Percentiles rank a stretch among this genome's conserved stretches.
Evolutionary conservation across 139 green algal genomes (phyloP).

Genomic region (Haematococcus lacustris): DNA sequence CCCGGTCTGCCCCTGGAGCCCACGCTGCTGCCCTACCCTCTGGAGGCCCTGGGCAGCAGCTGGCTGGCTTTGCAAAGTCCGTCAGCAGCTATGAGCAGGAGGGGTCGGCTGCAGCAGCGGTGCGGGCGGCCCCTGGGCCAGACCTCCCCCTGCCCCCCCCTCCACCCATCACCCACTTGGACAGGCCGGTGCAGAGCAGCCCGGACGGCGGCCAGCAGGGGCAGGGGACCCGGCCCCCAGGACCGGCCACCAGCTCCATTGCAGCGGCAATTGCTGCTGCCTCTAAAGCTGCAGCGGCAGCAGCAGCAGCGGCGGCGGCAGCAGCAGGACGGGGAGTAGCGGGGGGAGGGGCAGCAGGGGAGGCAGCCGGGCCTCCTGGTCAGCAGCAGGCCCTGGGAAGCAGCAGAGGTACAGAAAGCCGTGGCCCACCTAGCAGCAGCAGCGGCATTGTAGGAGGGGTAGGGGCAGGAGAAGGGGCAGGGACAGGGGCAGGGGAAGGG

Average conservation of each 20-base stretch:
- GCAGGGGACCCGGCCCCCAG: neutral
- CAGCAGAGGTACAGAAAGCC: too few species aligned
- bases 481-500: neutral
- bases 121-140: too few species aligned
- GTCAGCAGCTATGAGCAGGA: neutral
- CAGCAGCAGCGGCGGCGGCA: constrained; percentile 12
- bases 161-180: too few species aligned
- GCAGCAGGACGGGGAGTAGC: neutral
- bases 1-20: too few species aligned
- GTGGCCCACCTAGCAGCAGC: constrained; percentile 6
- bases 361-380: constrained; percentile 2
- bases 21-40: too few species aligned
- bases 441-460: constrained; percentile 1
- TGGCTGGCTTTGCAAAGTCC: neutral
- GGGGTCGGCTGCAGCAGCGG: neutral
- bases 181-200: too few species aligned
- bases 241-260: neutral
- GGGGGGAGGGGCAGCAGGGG: constrained; percentile 2
- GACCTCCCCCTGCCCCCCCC: too few species aligned
- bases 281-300: neutral
- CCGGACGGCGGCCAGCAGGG: too few species aligned
- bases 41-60: neutral
- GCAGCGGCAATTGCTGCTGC: too few species aligned
- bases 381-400: too few species aligned
- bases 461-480: neutral